Evolutionary conservation across 768 basidiomycete species (phyloP).

Genomic region (Kwoniella sp.): DNA sequence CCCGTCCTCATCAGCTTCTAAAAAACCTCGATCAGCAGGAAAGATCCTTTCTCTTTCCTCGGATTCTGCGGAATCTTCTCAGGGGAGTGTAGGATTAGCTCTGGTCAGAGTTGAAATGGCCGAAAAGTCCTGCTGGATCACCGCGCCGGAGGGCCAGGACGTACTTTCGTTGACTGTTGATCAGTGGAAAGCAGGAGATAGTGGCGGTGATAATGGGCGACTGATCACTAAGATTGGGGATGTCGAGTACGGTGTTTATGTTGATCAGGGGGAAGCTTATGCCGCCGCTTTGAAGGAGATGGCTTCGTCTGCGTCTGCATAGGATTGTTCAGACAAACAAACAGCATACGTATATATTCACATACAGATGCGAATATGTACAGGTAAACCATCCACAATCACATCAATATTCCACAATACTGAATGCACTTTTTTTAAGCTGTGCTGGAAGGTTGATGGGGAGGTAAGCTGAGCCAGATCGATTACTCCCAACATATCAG

Average conservation of each 20-base stretch:
- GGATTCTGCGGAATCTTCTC: no score
- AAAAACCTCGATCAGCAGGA: conserved; percentile 72
- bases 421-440: no score
- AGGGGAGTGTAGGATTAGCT: conserved; percentile 68
- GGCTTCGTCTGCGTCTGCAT: no score
- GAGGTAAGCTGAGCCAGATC: no score
- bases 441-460: no score
- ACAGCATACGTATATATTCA: no score
- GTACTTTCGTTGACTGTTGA: conserved; percentile 47
- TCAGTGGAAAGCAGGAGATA: conserved; percentile 59
- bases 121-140: conserved; percentile 55
- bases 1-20: conserved; percentile 44
- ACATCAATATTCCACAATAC: no score
- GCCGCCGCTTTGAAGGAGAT: conserved; percentile 28
- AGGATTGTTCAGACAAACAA: no score
- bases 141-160: not conserved
- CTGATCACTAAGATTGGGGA: conserved; percentile 29
- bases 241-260: conserved; percentile 31
- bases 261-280: conserved; percentile 45
- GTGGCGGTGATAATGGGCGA: conserved; percentile 55
- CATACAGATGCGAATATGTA: no score
- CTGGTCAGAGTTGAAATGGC: conserved; percentile 78
- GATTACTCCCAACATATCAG: no score
- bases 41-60: conserved; percentile 68
- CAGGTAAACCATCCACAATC: no score